Base-by-base conservation (phyloP, 2,329 filamentous ascomycete genomes). In the Paraphaeosphaeria sporulosa region DNA sequence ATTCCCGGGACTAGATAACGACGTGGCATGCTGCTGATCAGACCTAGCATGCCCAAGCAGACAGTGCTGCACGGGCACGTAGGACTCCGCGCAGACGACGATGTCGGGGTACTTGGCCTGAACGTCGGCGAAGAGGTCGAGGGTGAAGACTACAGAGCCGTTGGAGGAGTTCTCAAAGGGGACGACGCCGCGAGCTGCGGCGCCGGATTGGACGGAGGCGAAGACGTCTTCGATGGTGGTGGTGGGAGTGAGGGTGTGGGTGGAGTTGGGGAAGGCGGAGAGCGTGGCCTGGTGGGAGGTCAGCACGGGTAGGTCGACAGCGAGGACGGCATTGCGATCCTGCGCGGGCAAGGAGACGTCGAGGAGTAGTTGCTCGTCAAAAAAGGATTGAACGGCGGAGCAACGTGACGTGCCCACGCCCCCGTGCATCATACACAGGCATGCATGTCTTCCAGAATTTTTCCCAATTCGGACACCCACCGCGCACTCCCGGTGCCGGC, bases 111-210 rank as follows among this genome's bases (percentile, higher is more conserved):
- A 92, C 46, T 80, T 78, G 44, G 78, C 79, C 42, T 87, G 81
- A 27, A 90, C 84, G 79, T 97, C 93, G 66, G 92, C 92, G 61
- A 99, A 87, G 65, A 94, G 87, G 78, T 97, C 94, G 25, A 98
- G 86, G 0, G 94, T 97, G 77, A 93, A 91, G 58, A 95, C 88
- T 52, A 99, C 95, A 57, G 90, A 90, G 71, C 95, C 95, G 78
- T 98, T 97, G 74, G 92, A 94, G 43, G 92, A 96, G 82, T 99
- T 99, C 76, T 98, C 94, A 78, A 97, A 94, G 7, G 95, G 95
- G 1, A 97, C 91, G 34, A 98, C 91, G 67, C 94, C 95, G 58
- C 89, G 89, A 55, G 85, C 79, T 0, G 87, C 87, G 47, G 81
- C 75, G 59, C 86, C 85, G 40, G 84, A 82, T 72, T 96, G 92